Base-by-base conservation (phyloP, 495 filamentous ascomycete species). In the Astrothelium macrocarpum region DNA sequence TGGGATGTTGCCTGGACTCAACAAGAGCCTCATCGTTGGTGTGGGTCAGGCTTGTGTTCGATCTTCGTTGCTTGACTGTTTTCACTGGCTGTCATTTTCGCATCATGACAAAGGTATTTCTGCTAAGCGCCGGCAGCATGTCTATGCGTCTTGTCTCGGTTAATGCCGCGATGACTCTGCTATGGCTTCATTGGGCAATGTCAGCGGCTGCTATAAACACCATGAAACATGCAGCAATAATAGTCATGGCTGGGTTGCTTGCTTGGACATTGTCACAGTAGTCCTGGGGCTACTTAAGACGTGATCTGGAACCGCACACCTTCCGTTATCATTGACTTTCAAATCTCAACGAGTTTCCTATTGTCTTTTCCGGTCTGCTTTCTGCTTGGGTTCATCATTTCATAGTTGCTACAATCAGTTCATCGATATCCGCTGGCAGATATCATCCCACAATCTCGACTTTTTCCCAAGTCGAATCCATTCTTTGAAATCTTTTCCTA, bases 371-470 rank as follows among this genome's bases (percentile, higher is more conserved):
- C 39, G 56, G 29, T 49, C 53, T 46, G 61, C 65, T 45, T 28
- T 61, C 28, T 67, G 49, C 32, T 32, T 65, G 1, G 53, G 23
- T 42, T 45, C 34, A 61, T 64, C 32, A 32, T 34, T 66, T 32
- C 11, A 62, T 67, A 32, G 66, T 68, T 64, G 39, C 67, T 68
- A 23, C 64, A 61, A 32, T 49, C 65, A 68, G 66, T 66, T 61
- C 62, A 59, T 66, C 59, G 59, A 58, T 53, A 59, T 68, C 69
- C 69, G 64, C 68, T 62, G 68, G 68, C 70, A 67, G 68, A 65
- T 68, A 59, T 65, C 69, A 53, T 26, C 66, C 63, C 68, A 59
- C 64, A 64, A 66, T 59, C 59, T 66, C 66, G 63, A 59, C 64
- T 32, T 62, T 64, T 64, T 45, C 18, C 61, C 5, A 20, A 20